These are phyloP conservation scores for Globisporangium echinulatum DNA, from an alignment of 352 stramenopile genomes.

Conservation along the genomic window DNA sequence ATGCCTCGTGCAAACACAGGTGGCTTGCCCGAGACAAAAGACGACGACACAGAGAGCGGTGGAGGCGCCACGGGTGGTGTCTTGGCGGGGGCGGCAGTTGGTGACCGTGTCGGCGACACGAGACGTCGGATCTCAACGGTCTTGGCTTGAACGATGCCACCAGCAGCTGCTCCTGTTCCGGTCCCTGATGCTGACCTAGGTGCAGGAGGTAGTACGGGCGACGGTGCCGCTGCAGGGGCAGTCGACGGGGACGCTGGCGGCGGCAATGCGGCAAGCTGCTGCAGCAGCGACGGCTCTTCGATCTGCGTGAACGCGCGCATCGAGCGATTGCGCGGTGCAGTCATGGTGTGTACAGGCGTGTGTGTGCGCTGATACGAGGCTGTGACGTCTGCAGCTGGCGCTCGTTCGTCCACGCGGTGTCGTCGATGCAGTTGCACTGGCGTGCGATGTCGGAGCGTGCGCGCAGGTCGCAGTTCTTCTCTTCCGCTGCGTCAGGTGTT, in stretches of 20 bases:
- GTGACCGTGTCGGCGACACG: conserved; percentile 36
- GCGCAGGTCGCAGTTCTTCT: too few relatives aligned
- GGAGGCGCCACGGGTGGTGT: conserved; percentile 15
- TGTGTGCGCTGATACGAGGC: not conserved
- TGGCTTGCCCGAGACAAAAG: not conserved
- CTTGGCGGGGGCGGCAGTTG: not conserved
- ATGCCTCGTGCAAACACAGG: not conserved
- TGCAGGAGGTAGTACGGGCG: too few relatives aligned
- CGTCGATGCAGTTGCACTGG: too few relatives aligned
- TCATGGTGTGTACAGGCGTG: not conserved
- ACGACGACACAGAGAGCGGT: conserved; percentile 9
- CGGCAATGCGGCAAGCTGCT: conserved; percentile 7
- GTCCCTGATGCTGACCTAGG: too few relatives aligned
- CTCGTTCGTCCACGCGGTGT: not conserved
- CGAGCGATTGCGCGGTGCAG: conserved; percentile 18
- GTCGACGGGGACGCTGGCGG: not conserved
- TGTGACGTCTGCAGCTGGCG: too few relatives aligned
- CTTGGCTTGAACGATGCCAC: conserved; percentile 22
- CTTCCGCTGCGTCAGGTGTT: too few relatives aligned
- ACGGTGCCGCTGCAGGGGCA: conserved; percentile 8
- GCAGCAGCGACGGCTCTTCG: conserved; percentile 35
- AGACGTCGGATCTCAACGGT: conserved; percentile 56
- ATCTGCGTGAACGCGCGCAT: conserved; percentile 64
- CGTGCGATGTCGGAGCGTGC: too few relatives aligned
- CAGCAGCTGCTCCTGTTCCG: not conserved